Evolutionary conservation across 352 stramenopile genomes (phyloP).

Genomic region (Phytophthora hibernalis): DNA sequence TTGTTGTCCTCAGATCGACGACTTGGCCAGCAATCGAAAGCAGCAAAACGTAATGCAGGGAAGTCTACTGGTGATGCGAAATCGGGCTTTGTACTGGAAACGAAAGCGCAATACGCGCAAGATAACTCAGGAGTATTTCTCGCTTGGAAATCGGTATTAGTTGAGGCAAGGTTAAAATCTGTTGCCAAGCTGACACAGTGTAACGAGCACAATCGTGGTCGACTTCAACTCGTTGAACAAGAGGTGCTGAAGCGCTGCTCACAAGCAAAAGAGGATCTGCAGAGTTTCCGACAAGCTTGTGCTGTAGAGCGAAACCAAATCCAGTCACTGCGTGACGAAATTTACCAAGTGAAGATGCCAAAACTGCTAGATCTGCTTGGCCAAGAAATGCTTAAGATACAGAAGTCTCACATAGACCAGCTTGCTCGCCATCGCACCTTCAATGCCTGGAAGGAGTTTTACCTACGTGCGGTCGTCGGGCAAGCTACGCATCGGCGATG

Average conservation of each 20-base stretch:
- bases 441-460: constrained; percentile 59
- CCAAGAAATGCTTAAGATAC: constrained; percentile 27
- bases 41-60: constrained; percentile 18
- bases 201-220: constrained; percentile 22
- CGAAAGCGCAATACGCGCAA: constrained; percentile 20
- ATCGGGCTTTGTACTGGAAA: constrained; percentile 46
- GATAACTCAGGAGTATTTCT: constrained; percentile 31
- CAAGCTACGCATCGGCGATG: constrained; percentile 76
- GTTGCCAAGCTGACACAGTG: constrained; percentile 5
- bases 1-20: constrained; percentile 22
- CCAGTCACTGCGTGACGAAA: constrained; percentile 26
- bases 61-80: constrained; percentile 38
- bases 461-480: constrained; percentile 52
- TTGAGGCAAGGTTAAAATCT: constrained; percentile 12
- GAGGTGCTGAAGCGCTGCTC: constrained; percentile 21
- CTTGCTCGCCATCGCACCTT: constrained; percentile 29
- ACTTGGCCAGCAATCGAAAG: constrained; percentile 32
- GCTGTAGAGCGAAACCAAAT: constrained; percentile 11
- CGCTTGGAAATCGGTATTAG: constrained; percentile 29
- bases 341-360: constrained; percentile 24
- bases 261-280: constrained; percentile 15
- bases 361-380: constrained; percentile 36
- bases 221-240: constrained; percentile 12
- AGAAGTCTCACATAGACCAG: constrained; percentile 1
- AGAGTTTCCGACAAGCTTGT: constrained; percentile 17